Conservation (phyloP, 169 alveolate genomes). For the Theileria orientalis region DNA sequence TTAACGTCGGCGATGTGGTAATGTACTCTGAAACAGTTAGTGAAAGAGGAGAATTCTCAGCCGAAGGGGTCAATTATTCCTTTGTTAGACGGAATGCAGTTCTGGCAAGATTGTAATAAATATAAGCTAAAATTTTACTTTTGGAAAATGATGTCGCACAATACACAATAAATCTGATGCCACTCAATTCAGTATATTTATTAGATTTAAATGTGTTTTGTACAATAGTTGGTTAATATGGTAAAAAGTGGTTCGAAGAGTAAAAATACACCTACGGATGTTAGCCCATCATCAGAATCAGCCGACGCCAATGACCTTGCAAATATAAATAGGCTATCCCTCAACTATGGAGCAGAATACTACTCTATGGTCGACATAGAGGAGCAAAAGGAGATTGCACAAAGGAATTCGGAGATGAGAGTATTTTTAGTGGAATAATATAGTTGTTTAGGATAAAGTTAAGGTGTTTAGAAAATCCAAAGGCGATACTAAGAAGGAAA, state of each 20-base stretch:
- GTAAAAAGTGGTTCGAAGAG: background rate
- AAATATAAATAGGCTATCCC: slow-evolving; percentile 38
- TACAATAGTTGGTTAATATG: background rate
- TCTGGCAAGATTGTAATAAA: slow-evolving; percentile 48
- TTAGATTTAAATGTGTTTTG: background rate
- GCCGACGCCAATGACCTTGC: background rate
- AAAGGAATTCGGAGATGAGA: slow-evolving; percentile 55
- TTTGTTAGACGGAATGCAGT: slow-evolving; percentile 54
- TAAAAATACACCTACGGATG: background rate
- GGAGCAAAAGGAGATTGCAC: slow-evolving; percentile 35
- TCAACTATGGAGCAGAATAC: slow-evolving; percentile 52
- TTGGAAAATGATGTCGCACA: background rate
- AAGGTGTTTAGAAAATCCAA: slow-evolving; percentile 42
- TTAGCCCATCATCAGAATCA: background rate
- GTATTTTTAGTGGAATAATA: slow-evolving; percentile 7
- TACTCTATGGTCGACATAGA: slow-evolving; percentile 58
- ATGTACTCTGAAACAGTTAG: slow-evolving; percentile 49
- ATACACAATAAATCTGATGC: background rate
- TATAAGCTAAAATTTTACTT: background rate
- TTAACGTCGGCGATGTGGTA: slow-evolving; percentile 47
- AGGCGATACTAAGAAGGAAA: slow-evolving; percentile 1
- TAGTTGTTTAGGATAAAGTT: slow-evolving; percentile 26
- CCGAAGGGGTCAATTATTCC: slow-evolving; percentile 31
- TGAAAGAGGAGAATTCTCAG: slow-evolving; percentile 53
- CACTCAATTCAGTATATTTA: background rate